These are phyloP conservation scores for Aspergillus ellipticus DNA, from an alignment of 495 filamentous ascomycete species.

Conservation along the genomic window DNA sequence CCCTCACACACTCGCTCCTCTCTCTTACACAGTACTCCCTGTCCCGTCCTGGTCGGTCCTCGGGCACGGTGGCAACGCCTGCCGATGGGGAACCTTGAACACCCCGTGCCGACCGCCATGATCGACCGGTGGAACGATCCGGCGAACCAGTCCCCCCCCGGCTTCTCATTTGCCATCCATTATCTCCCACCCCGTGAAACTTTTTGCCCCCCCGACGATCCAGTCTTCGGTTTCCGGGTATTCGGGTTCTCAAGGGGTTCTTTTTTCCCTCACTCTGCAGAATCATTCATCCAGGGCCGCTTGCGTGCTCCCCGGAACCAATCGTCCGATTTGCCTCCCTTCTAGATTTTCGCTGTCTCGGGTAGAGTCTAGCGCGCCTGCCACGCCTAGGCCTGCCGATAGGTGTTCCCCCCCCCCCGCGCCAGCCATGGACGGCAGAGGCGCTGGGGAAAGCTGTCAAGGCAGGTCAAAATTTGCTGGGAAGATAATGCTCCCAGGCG, in stretches of 20 bases:
- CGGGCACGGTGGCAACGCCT: slow-evolving; percentile 18
- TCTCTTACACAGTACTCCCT: neutral
- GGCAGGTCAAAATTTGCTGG: neutral
- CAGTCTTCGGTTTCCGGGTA: neutral
- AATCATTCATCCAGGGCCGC: neutral
- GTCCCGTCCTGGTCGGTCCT: too few relatives aligned
- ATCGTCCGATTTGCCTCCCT: slow-evolving; percentile 10
- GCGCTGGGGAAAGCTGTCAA: neutral
- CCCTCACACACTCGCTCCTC: too few relatives aligned
- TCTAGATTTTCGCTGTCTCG: slow-evolving; percentile 4
- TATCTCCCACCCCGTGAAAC: slow-evolving; percentile 9
- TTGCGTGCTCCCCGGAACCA: neutral
- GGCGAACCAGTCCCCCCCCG: slow-evolving; percentile 4
- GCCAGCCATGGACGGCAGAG: too few relatives aligned
- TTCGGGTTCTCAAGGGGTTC: neutral
- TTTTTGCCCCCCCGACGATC: slow-evolving; percentile 2
- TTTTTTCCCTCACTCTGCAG: neutral
- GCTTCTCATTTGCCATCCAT: slow-evolving; percentile 22
- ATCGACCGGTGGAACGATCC: slow-evolving; percentile 19
- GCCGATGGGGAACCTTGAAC: slow-evolving; percentile 5
- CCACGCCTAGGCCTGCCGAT: neutral
- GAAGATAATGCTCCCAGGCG: neutral
- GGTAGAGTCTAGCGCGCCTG: slow-evolving; percentile 1
- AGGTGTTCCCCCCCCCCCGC: too few relatives aligned
- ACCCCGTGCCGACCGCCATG: slow-evolving; percentile 9